A percentile compares a stretch with the other conserved stretches of the same genome.
Conservation (phyloP, 164 flowering plant species). For the Magnolia kwangsiensis region DNA sequence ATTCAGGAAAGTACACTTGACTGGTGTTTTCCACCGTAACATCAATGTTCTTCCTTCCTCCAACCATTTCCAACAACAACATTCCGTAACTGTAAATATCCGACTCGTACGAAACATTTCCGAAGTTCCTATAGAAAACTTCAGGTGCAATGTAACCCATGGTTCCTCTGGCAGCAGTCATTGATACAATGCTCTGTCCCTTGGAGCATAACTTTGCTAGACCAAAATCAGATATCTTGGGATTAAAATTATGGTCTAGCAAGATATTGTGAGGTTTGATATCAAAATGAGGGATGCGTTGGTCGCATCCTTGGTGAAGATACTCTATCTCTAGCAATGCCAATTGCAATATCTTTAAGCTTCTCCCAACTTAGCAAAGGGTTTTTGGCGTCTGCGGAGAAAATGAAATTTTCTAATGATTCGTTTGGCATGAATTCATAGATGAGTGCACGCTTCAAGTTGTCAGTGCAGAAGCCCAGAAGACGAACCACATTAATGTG, state of each 20-base stretch:
- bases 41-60: constrained; percentile 6
- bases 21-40: neutral
- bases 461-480: constrained; percentile 4
- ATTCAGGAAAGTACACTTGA: constrained; percentile 6
- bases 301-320: constrained; percentile 3
- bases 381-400: neutral
- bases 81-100: constrained; percentile 13
- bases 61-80: constrained; percentile 16
- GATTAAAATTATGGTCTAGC: constrained; percentile 1
- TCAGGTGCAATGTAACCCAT: constrained; percentile 10
- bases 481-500: constrained; percentile 6
- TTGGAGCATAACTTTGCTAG: constrained; percentile 9
- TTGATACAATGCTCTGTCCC: neutral
- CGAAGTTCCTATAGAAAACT: constrained; percentile 9
- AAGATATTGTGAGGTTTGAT: constrained; percentile 9
- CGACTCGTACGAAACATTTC: constrained; percentile 6
- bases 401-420: constrained; percentile 6
- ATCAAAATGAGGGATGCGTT: constrained; percentile 6
- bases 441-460: neutral
- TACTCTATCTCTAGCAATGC: constrained; percentile 6
- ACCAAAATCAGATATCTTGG: constrained; percentile 10
- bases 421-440: constrained; percentile 10
- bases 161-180: constrained; percentile 4
- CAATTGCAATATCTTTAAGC: constrained; percentile 8
- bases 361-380: neutral